Percentiles rank a stretch among this genome's conserved stretches.
Conservation (phyloP, 352 stramenopile species). For the Globisporangium abappressorium region DNA sequence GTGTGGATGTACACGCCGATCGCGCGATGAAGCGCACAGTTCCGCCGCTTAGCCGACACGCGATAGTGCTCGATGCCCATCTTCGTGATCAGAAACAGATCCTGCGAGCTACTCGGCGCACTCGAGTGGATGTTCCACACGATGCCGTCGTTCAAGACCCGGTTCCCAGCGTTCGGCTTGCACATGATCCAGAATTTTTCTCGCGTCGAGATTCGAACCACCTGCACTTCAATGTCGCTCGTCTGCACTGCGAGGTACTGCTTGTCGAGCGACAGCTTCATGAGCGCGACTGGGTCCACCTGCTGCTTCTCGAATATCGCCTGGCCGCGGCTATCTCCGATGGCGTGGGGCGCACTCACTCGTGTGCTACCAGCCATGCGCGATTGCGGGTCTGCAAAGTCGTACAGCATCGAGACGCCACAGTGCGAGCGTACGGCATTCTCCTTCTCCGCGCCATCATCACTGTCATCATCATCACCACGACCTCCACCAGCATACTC, state of each 20-base stretch:
- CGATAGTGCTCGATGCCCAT: slow-evolving; percentile 76
- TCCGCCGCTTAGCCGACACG: slow-evolving; percentile 53
- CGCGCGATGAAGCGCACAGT: slow-evolving; percentile 50
- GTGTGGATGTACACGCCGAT: slow-evolving; percentile 62
- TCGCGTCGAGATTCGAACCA: slow-evolving; percentile 43
- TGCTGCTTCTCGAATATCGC: not conserved
- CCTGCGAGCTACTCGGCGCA: slow-evolving; percentile 47
- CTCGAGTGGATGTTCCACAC: slow-evolving; percentile 64
- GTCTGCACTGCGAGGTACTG: slow-evolving; percentile 76
- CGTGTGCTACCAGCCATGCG: not conserved
- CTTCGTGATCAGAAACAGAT: slow-evolving; percentile 75
- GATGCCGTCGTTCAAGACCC: slow-evolving; percentile 53
- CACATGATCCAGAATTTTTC: slow-evolving; percentile 71
- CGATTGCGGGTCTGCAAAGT: slow-evolving; percentile 27
- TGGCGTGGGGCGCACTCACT: not conserved
- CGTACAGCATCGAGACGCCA: slow-evolving; percentile 33
- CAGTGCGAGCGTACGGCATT: slow-evolving; percentile 5
- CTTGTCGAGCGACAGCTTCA: slow-evolving; percentile 58
- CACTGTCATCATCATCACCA: slow-evolving; percentile 3
- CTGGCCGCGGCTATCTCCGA: not conserved
- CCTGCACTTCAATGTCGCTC: slow-evolving; percentile 81
- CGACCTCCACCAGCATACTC: not conserved
- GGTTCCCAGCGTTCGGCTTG: slow-evolving; percentile 59
- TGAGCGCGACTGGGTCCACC: slow-evolving; percentile 28
- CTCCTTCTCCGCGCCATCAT: slow-evolving; percentile 9